Base-by-base conservation (phyloP, 2,329 filamentous ascomycete species). In the Fusarium sp. region DNA sequence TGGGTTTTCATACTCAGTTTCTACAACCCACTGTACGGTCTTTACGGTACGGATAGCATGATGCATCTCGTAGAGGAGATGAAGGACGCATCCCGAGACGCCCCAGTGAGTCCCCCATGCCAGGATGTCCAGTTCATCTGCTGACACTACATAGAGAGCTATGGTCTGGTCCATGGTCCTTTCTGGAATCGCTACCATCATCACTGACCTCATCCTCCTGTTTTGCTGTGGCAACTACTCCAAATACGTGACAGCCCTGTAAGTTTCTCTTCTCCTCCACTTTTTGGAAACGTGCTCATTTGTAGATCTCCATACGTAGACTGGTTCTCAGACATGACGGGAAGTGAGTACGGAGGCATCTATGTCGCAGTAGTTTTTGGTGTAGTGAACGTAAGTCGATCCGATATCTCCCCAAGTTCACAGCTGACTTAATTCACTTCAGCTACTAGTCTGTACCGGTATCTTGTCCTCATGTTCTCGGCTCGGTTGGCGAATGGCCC, bases 11-110 rank as follows among this genome's bases (percentile, higher is more conserved):
- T 66, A 6, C 55, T 66, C 0, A 42, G 63, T 9, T 65, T 66
- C 2, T 66, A 66, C 11, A 60, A 5, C 3, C 60, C 63, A 1
- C 21, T 60, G 0, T 66, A 66, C 43, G 63, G 53, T 1, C 54
- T 66, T 6, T 66, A 55, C 7, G 60, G 63, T 2, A 66, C 63
- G 0, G 63, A 66, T 8, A 53, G 63, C 2, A 66, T 66, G 44
- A 58, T 66, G 53, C 63, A 66, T 20, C 9, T 66, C n/a, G 54
- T 60, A 5, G 63, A 66, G 8, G 63, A 66, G 60, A 66, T 66
- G 53, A 66, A 60, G 35, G 50, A 66, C 6, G 54, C 63, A 4
- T 38, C 44, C 4, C 47, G 21, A 47, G 54, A 59, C 21, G 63
- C 60, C 11, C 62, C 62, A 7, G 62, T 64, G 49, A 48, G 20